Evolutionary conservation across 768 basidiomycete genomes (phyloP).

Genomic region (Agrocybe praecox): DNA sequence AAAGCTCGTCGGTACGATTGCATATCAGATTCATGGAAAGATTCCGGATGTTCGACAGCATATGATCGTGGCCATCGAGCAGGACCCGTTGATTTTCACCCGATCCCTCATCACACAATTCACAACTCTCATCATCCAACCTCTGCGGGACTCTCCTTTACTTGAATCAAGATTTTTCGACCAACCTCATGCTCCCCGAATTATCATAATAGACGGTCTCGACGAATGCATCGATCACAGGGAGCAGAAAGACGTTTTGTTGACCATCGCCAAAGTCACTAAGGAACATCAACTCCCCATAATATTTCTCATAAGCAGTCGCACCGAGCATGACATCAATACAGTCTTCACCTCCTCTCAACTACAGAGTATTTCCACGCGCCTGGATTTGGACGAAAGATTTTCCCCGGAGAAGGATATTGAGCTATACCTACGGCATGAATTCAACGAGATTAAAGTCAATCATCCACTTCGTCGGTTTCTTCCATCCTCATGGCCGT

Average conservation of each 20-base stretch:
- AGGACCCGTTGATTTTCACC: slow-evolving; percentile 5
- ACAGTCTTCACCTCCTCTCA: background rate
- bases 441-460: background rate
- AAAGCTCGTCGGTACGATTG: slow-evolving; percentile 9
- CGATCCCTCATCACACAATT: slow-evolving; percentile 3
- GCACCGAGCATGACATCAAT: slow-evolving; percentile 7
- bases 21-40: slow-evolving; percentile 6
- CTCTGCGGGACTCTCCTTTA: background rate
- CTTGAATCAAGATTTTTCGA: background rate
- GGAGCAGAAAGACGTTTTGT: slow-evolving; percentile 4
- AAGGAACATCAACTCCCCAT: background rate
- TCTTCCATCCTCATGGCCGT: background rate
- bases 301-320: slow-evolving; percentile 8
- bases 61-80: background rate
- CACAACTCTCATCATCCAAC: slow-evolving; percentile 7
- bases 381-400: slow-evolving; percentile 5
- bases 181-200: background rate
- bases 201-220: slow-evolving; percentile 5
- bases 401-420: slow-evolving; percentile 7
- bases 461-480: background rate
- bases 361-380: background rate
- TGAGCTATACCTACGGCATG: background rate
- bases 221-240: slow-evolving; percentile 16
- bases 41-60: background rate
- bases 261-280: background rate